Conservation (phyloP, 306 rosid genomes). For the Canavalia gladiata region DNA sequence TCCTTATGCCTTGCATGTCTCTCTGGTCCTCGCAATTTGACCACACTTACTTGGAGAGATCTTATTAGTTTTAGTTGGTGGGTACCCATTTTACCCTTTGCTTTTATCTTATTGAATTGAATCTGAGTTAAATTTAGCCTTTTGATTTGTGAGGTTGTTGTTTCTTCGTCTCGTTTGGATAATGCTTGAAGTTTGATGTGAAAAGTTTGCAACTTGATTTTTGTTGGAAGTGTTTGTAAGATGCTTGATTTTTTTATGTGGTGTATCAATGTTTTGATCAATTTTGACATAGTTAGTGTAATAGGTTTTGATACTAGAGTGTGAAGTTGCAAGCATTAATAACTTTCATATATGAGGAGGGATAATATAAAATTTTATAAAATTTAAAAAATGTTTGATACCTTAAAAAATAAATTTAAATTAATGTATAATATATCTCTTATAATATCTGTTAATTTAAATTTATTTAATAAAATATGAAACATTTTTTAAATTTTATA, state of each 20-base stretch:
- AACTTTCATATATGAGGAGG: background rate
- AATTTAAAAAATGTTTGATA: no score
- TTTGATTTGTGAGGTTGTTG: background rate
- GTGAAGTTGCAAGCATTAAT: constrained; percentile 24
- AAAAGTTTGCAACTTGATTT: background rate
- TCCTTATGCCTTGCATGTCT: constrained; percentile 85
- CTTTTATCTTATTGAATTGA: background rate
- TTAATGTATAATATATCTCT: no score
- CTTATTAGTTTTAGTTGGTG: constrained; percentile 88
- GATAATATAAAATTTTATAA: constrained; percentile 5
- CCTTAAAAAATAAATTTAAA: no score
- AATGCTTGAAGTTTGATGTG: background rate
- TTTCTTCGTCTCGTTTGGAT: background rate
- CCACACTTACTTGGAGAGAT: constrained; percentile 88
- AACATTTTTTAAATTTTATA: no score
- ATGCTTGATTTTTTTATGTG: background rate
- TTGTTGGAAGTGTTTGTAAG: background rate
- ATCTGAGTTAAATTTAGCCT: background rate
- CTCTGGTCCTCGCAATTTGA: constrained; percentile 90
- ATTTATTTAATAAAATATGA: no score
- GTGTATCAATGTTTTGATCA: background rate
- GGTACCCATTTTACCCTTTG: constrained; percentile 49
- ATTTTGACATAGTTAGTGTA: background rate
- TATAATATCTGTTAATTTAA: no score
- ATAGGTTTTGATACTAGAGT: constrained; percentile 27